Conservation (phyloP, 352 stramenopile species). For the Ochromonadaceae sp. region DNA sequence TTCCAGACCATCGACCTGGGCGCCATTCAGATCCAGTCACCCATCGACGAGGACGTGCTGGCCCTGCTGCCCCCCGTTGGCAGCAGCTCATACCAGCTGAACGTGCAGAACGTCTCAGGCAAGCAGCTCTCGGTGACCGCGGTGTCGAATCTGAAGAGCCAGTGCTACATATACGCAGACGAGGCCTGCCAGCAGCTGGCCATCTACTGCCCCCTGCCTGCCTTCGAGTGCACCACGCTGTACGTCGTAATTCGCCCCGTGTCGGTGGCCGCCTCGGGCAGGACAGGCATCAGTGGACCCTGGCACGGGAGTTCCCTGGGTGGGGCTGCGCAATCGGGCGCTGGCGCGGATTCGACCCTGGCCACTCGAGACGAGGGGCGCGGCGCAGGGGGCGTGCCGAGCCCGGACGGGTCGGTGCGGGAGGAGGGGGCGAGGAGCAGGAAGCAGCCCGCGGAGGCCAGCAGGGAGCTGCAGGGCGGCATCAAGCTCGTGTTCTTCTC, state of each 20-base stretch:
- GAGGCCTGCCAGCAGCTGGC: neutral
- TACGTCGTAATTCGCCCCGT: neutral
- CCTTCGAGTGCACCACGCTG: neutral
- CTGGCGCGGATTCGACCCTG: neutral
- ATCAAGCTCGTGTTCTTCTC: too few relatives aligned
- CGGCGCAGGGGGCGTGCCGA: neutral
- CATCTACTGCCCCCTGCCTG: neutral
- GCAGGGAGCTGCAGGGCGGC: neutral
- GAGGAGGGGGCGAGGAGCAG: neutral
- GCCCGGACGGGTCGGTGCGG: neutral
- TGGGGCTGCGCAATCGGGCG: neutral
- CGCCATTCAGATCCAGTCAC: neutral
- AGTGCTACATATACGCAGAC: conserved; percentile 6
- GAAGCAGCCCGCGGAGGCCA: neutral
- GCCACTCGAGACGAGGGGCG: neutral
- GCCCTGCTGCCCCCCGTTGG: neutral
- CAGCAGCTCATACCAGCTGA: neutral
- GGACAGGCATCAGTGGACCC: neutral
- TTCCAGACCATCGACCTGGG: neutral
- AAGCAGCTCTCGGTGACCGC: neutral
- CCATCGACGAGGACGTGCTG: neutral
- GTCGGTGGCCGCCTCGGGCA: neutral
- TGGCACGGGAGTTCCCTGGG: neutral
- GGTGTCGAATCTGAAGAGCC: neutral
- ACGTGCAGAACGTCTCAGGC: neutral